These are phyloP conservation scores for Linanthus parryae DNA, from an alignment of 148 eudicot genomes.

Conservation along the genomic window DNA sequence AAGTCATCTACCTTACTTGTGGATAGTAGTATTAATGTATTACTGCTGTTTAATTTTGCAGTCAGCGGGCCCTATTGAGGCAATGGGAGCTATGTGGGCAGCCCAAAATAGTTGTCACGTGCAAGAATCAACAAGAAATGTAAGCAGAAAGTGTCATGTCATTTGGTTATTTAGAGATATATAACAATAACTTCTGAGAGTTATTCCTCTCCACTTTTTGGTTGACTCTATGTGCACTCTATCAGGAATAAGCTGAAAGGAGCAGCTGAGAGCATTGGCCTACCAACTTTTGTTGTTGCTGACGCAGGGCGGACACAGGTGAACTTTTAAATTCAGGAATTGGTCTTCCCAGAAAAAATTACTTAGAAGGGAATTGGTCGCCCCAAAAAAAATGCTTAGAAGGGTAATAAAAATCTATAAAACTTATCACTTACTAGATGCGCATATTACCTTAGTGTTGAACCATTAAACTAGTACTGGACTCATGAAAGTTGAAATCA, in stretches of 20 bases:
- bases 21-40: not conserved
- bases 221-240: slow-evolving; percentile 9
- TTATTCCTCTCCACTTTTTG: not conserved
- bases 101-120: slow-evolving; percentile 88
- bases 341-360: not conserved
- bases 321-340: not conserved
- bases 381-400: not conserved
- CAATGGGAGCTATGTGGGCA: slow-evolving; percentile 96
- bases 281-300: slow-evolving; percentile 92
- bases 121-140: slow-evolving; percentile 98
- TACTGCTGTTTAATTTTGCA: slow-evolving; percentile 27
- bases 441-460: no score
- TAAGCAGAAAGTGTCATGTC: slow-evolving; percentile 33
- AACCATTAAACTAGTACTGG: no score
- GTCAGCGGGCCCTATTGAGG: slow-evolving; percentile 67
- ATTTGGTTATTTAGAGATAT: slow-evolving; percentile 2
- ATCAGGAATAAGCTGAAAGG: slow-evolving; percentile 81
- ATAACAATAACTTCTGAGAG: not conserved
- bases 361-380: not conserved
- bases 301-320: slow-evolving; percentile 99
- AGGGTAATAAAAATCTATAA: not conserved
- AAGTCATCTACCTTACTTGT: not conserved
- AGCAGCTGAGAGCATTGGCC: slow-evolving; percentile 79
- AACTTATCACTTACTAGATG: no score
- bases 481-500: no score